A percentile compares a stretch with the other conserved stretches of the same genome.
phyloP scores from a whole-genome alignment of 1,284 basidiomycete species.

The Marasmius oreades region DNA sequence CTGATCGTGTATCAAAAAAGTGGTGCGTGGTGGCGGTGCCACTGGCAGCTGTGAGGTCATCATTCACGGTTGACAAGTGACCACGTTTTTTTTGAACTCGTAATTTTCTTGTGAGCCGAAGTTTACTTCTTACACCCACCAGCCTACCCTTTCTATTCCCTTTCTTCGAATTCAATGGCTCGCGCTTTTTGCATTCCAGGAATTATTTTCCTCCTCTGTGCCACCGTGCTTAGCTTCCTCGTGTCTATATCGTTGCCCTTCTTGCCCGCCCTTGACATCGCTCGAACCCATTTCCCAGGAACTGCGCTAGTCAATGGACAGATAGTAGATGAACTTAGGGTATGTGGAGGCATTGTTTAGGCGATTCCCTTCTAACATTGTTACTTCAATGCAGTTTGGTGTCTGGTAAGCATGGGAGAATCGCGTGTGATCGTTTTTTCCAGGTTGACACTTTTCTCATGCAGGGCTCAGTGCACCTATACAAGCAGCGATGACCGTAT shows the following conservation, averaged over 20 bases:
- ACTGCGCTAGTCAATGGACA: constrained; percentile 25
- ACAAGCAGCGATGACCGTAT: constrained; percentile 38
- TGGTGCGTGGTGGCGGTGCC: no score
- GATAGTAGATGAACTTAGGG: constrained; percentile 46
- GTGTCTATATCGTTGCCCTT: constrained; percentile 68
- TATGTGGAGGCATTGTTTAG: constrained; percentile 33
- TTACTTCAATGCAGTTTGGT: constrained; percentile 44
- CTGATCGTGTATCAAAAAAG: no score
- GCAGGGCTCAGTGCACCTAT: constrained; percentile 56
- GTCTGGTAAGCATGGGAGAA: constrained; percentile 43
- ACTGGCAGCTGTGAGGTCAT: neutral
- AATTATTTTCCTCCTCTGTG: constrained; percentile 55
- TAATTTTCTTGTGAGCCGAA: neutral
- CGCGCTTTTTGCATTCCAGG: constrained; percentile 65
- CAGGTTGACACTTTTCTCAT: neutral
- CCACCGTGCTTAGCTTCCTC: constrained; percentile 64
- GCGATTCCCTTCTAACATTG: constrained; percentile 8
- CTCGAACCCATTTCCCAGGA: constrained; percentile 47
- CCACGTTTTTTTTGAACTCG: neutral
- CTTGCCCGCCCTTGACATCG: constrained; percentile 60
- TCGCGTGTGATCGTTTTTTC: neutral
- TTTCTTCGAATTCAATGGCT: constrained; percentile 31
- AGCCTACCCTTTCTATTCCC: constrained; percentile 2
- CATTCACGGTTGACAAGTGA: neutral
- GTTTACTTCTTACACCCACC: neutral